Conservation (phyloP, 176 grass and related monocot genomes). For the Hyparrhenia diplandra region DNA sequence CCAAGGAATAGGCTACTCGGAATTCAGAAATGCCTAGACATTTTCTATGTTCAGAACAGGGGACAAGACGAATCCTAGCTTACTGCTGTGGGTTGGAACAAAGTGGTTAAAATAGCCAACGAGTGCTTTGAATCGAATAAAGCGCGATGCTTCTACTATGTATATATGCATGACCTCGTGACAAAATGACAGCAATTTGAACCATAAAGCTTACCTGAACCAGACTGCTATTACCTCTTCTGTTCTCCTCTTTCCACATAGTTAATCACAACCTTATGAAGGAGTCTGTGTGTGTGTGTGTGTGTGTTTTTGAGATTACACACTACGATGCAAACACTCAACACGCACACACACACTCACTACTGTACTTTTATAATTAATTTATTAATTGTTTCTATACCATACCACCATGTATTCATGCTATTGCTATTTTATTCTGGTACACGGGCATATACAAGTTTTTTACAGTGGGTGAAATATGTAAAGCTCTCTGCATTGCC, state of each 20-base stretch:
- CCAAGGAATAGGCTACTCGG: neutral
- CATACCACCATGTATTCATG: neutral
- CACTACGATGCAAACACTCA: too few species aligned
- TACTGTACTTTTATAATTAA: too few species aligned
- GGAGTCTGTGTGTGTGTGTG: too few species aligned
- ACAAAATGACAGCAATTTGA: slow-evolving; percentile 23
- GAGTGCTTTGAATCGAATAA: slow-evolving; percentile 36
- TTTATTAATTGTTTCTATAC: neutral
- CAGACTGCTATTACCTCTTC: neutral
- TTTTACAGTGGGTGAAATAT: neutral
- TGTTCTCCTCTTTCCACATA: neutral
- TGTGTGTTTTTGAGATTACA: too few species aligned
- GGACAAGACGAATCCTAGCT: slow-evolving; percentile 38
- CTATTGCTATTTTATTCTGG: neutral
- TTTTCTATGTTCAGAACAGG: slow-evolving; percentile 28
- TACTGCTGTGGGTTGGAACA: slow-evolving; percentile 35
- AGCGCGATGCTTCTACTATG: slow-evolving; percentile 15
- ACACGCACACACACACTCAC: too few species aligned
- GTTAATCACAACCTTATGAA: neutral
- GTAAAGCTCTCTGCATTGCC: neutral
- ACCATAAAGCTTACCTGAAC: neutral
- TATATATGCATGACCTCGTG: slow-evolving; percentile 4
- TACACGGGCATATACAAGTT: neutral
- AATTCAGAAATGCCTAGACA: slow-evolving; percentile 14
- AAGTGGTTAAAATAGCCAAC: slow-evolving; percentile 27